These are phyloP conservation scores for Gracilariopsis chorda DNA, from an alignment of 23 red algal genomes.

Conservation along the genomic window DNA sequence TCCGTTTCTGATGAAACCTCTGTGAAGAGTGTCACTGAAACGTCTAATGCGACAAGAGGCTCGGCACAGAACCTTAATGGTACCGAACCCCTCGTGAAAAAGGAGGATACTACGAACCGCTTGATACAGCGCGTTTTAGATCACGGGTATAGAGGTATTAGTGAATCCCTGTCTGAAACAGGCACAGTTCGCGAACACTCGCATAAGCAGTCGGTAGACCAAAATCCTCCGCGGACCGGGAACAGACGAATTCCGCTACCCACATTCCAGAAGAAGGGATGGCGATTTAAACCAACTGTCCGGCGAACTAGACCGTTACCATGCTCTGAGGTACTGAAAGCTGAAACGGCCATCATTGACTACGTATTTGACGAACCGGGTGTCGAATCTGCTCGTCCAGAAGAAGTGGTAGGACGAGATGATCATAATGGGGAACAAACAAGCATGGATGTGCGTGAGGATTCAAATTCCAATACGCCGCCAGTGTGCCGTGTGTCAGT, in stretches of 20 bases:
- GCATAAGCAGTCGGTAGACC: background rate
- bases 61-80: background rate
- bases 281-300: background rate
- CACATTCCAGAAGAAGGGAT: background rate
- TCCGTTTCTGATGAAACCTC: conserved; percentile 13
- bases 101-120: conserved; percentile 38
- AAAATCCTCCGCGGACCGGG: background rate
- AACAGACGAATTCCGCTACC: background rate
- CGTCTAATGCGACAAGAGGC: background rate
- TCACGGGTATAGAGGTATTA: conserved; percentile 30
- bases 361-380: conserved; percentile 72
- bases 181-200: background rate
- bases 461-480: background rate
- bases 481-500: conserved; percentile 50
- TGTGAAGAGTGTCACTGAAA: background rate
- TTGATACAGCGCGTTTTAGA: conserved; percentile 35
- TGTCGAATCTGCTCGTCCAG: background rate
- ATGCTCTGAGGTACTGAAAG: conserved; percentile 29
- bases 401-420: background rate
- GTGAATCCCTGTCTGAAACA: background rate
- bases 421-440: background rate
- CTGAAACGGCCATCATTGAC: conserved; percentile 29
- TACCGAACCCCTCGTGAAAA: too few species aligned
- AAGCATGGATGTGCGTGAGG: background rate
- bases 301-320: background rate